Conservation (phyloP, 129 eudicot genomes). For the Escallonia rubra region DNA sequence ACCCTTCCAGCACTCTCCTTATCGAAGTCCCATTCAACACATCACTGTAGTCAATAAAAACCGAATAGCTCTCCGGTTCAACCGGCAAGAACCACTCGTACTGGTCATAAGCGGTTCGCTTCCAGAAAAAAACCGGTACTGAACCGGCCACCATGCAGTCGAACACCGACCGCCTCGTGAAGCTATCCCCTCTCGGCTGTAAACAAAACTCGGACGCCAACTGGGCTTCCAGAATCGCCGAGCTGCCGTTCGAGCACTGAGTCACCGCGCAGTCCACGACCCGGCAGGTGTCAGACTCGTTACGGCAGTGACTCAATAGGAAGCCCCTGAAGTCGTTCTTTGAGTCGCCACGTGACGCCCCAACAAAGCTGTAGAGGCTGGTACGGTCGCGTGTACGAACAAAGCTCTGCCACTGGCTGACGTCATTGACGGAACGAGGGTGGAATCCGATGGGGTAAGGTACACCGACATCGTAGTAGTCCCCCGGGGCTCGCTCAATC, state of each 20-base stretch:
- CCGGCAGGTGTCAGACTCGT: constrained; percentile 46
- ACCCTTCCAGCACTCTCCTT: constrained; percentile 44
- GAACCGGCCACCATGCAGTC: constrained; percentile 96
- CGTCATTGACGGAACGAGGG: constrained; percentile 45
- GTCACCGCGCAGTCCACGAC: constrained; percentile 66
- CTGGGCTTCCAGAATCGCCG: constrained; percentile 41
- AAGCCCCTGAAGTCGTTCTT: constrained; percentile 57
- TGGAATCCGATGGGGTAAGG: constrained; percentile 99
- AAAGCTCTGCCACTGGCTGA: constrained; percentile 60
- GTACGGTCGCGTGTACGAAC: constrained; percentile 47
- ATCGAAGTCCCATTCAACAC: constrained; percentile 57
- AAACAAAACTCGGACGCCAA: constrained; percentile 74
- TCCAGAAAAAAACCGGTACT: constrained; percentile 88
- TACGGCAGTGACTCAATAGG: constrained; percentile 41
- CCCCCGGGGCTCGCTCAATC: constrained; percentile 62
- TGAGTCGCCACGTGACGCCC: constrained; percentile 49
- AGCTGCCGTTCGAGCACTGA: constrained; percentile 57
- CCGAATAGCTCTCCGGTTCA: constrained; percentile 74
- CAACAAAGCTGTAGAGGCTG: constrained; percentile 60
- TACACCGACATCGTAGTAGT: constrained; percentile 60
- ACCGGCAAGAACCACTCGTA: constrained; percentile 84
- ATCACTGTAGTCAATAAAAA: constrained; percentile 60
- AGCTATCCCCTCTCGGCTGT: constrained; percentile 92
- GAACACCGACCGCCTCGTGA: constrained; percentile 68
- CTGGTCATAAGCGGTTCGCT: constrained; percentile 60